Evolutionary conservation across 2,329 filamentous ascomycete genomes (phyloP), one percentile per base, ranked within the genome.

Genomic region (Colletotrichum tropicale): DNA sequence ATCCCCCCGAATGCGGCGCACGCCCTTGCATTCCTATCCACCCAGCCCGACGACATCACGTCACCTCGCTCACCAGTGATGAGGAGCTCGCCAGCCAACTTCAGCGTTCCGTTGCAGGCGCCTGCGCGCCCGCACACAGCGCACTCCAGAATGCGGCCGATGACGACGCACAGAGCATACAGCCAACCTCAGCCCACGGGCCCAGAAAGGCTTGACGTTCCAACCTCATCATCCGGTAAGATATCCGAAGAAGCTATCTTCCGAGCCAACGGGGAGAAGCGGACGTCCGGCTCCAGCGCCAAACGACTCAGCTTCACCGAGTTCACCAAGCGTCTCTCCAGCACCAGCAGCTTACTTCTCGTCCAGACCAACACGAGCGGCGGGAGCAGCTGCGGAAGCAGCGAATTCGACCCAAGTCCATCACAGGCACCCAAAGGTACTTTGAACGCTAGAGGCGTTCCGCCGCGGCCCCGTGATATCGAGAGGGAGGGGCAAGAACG

Each of bases 291-390:
- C 55, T 89, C 88, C 13, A 91, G 89, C 80, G 84, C 85, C 62
- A 92, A 92, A 84, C 87, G 90, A 75, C 86, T 91, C 71, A 92
- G 89, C 84, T 91, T 93, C 78, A 89, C 87, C 78, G 91, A 93
- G 70, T 91, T 92, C 77, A 89, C 90, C 62, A 91, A 90, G 81
- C 86, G 90, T 76, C 82, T 93, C 70, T 92, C 90, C 78, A 92
- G 89, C 81, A 92, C 90, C 67, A 92, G 89, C 80, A 92, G 89
- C 81, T 83, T 92, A 80, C 85, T 93, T 69, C 85, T 92, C 61
- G 86, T 91, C 71, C 90, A 92, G 84, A 89, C 89, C 76, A 91
- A 91, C 80, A 85, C 86, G 75, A 88, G 86, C 76, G 83, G 83
- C 74, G 83, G 83, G 77, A 90, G 88, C 83, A 89, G 86, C 81